These are phyloP conservation scores for Pluteus cervinus DNA, from an alignment of 768 basidiomycete genomes.

Conservation along the genomic window DNA sequence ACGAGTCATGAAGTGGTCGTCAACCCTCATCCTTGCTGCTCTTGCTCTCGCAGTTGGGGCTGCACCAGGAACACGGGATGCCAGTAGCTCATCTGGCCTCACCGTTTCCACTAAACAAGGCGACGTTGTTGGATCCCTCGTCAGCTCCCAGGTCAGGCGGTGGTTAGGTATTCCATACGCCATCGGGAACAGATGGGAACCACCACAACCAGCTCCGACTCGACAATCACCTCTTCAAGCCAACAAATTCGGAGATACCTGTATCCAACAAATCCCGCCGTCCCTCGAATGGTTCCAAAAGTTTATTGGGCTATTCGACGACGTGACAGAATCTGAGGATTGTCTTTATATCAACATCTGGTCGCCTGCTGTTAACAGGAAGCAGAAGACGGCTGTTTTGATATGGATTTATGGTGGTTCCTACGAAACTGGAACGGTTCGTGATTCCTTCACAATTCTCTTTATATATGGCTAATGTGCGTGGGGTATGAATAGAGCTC, in stretches of 20 bases:
- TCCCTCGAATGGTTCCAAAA: conserved; percentile 16
- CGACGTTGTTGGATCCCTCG: conserved; percentile 20
- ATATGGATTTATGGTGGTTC: conserved; percentile 33
- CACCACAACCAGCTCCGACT: conserved; percentile 17
- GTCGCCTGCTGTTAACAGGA: conserved; percentile 24
- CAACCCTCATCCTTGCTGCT: too few species aligned
- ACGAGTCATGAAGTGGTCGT: too few species aligned
- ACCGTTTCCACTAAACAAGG: conserved; percentile 26
- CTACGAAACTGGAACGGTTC: conserved; percentile 29
- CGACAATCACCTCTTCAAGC: conserved; percentile 16
- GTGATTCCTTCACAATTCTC: conserved; percentile 6
- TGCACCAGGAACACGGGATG: too few species aligned
- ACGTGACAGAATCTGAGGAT: conserved; percentile 26
- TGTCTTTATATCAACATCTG: conserved; percentile 34
- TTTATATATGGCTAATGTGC: background rate
- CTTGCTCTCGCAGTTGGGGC: too few species aligned
- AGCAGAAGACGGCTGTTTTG: conserved; percentile 29
- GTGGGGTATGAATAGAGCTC: conserved; percentile 17
- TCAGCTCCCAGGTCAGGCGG: conserved; percentile 21
- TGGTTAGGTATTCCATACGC: conserved; percentile 31
- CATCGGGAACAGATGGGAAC: conserved; percentile 25
- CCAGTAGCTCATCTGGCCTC: too few species aligned
- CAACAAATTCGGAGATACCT: conserved; percentile 23
- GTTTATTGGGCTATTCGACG: conserved; percentile 16
- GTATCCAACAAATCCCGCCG: conserved; percentile 17